Evolutionary conservation across 331 rosid genomes (phyloP), one percentile per base, ranked within the genome.

Genomic region (Phaseolus coccineus): DNA sequence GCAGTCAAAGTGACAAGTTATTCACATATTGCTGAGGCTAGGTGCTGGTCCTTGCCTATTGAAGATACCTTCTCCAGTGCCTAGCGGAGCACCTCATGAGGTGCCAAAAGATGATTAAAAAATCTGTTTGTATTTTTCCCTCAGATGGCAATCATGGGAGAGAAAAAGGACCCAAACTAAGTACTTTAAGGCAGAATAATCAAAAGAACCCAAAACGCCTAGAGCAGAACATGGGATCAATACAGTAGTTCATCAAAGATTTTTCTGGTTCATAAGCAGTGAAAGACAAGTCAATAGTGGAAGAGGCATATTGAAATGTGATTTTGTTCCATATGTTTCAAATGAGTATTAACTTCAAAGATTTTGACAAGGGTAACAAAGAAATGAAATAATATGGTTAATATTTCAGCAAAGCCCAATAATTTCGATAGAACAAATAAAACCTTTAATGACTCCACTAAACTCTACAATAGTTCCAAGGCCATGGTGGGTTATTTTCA

Each of bases 401-500:
- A 57, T 59, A 11, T 37, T 77, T 53, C 42, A 74, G 77, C 19
- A 71, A 69, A 63, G 55, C 78, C 62, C 39, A 16, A 35, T 35
- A 28, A 70, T 51, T 70, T 53, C n/a, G 52, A 79, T 48, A 30
- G 27, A 80, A 64, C 72, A 68, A 46, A 64, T n/a, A 66, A 57
- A 53, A 35, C 19, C 28, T 70, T 55, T 27, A 71, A 56, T 27
- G 35, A 70, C 22, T 53, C 59, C 77, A 64, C 39, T 28, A 37
- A 64, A 57, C 47, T 80, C 44, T 14, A 47, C 42, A 39, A 35
- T 50, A 48, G 69, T 73, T 84, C 56, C 28, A 25, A 81, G 68
- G 82, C 44, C 59, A 70, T 28, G 66, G 76, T 48, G 33, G 56
- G 83, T 47, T 58, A 55, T 56, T 50, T 39, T 71, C 74, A 63